Percentiles rank a stretch among this genome's conserved stretches.
Conservation (phyloP, 1,139 yeast genomes). For the Candida tropicalis region DNA sequence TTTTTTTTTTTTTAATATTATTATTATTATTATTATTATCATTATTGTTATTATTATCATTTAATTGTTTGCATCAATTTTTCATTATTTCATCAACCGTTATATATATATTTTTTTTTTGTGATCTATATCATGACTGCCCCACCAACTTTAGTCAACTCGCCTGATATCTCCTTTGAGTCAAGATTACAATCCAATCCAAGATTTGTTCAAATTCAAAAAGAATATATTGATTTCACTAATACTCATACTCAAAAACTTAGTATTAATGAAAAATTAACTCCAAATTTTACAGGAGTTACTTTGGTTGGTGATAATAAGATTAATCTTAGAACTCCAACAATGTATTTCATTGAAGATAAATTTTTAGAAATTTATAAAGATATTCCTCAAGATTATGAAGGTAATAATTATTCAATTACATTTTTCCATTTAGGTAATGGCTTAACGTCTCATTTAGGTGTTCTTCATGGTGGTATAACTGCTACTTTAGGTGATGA, state of each 20-base stretch:
- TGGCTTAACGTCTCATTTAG: conserved; percentile 50
- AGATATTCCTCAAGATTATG: conserved; percentile 17
- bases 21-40: not conserved
- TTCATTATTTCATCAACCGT: no score
- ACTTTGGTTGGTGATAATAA: conserved; percentile 40
- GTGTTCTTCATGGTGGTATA: conserved; percentile 59
- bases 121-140: conserved; percentile 1
- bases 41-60: no score
- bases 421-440: conserved; percentile 52
- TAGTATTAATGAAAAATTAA: conserved; percentile 13
- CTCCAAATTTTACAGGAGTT: conserved; percentile 40
- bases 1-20: not conserved
- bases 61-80: no score
- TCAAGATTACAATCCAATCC: conserved; percentile 6
- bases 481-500: conserved; percentile 58
- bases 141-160: conserved; percentile 2
- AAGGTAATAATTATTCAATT: conserved; percentile 24
- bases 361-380: conserved; percentile 25
- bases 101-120: no score
- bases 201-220: conserved; percentile 3
- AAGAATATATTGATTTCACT: conserved; percentile 11
- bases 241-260: conserved; percentile 11
- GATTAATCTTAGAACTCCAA: conserved; percentile 37
- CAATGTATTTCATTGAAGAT: conserved; percentile 40
- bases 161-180: conserved; percentile 6